Evolutionary conservation across 140 eudicot genomes (phyloP).

Genomic region (Anethum foeniculum): DNA sequence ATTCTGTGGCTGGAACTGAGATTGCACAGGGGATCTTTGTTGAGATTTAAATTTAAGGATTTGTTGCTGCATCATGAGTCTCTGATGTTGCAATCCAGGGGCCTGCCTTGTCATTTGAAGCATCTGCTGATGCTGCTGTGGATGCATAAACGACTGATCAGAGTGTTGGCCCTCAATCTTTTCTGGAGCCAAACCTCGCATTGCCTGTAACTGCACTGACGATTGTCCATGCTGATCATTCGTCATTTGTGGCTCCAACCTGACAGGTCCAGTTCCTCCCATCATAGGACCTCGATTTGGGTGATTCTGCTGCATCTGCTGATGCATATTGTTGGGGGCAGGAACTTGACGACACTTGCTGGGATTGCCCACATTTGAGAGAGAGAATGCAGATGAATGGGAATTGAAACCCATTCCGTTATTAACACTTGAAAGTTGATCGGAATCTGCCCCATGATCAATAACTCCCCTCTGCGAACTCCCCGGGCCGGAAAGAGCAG

Average conservation of each 20-base stretch:
- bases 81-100: slow-evolving; percentile 69
- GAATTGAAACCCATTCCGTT: slow-evolving; percentile 75
- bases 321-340: slow-evolving; percentile 39
- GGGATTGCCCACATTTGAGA: slow-evolving; percentile 42
- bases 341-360: slow-evolving; percentile 28
- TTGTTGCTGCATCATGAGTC: slow-evolving; percentile 51
- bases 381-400: slow-evolving; percentile 54
- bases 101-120: slow-evolving; percentile 81
- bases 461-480: slow-evolving; percentile 48
- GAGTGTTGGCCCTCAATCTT: slow-evolving; percentile 85
- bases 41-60: slow-evolving; percentile 55
- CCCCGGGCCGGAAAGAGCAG: slow-evolving; percentile 54
- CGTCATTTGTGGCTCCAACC: slow-evolving; percentile 59
- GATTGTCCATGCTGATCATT: slow-evolving; percentile 44
- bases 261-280: slow-evolving; percentile 52
- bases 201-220: slow-evolving; percentile 63
- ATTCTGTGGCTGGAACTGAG: slow-evolving; percentile 50
- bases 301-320: not conserved
- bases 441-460: slow-evolving; percentile 67
- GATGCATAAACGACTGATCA: slow-evolving; percentile 62
- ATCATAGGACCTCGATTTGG: too few relatives aligned
- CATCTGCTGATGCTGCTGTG: slow-evolving; percentile 60
- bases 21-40: slow-evolving; percentile 39
- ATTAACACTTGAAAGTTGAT: slow-evolving; percentile 56
- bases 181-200: slow-evolving; percentile 62